Conservation (phyloP, 1,284 basidiomycete genomes). For the Ceratobasidium sp. region DNA sequence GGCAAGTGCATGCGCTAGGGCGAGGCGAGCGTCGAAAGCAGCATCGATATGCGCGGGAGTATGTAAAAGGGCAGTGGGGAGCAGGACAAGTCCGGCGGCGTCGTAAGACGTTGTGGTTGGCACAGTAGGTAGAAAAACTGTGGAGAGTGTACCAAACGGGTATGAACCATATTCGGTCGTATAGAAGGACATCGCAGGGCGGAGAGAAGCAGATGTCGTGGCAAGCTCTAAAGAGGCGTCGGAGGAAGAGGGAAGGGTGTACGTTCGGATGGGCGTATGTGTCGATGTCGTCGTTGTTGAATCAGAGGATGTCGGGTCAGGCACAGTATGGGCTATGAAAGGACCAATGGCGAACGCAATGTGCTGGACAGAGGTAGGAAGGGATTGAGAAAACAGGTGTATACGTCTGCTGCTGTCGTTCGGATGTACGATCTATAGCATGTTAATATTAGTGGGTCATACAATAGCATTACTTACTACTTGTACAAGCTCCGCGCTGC, state of each 20-base stretch:
- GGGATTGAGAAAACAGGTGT: constrained; percentile 91
- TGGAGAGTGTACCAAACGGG: constrained; percentile 82
- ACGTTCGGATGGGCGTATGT: constrained; percentile 80
- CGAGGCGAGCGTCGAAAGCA: constrained; percentile 89
- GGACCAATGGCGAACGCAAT: constrained; percentile 96
- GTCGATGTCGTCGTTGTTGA: constrained; percentile 64
- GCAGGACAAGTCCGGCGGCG: constrained; percentile 30
- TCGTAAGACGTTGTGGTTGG: constrained; percentile 37
- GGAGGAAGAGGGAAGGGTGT: constrained; percentile 84
- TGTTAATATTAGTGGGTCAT: constrained; percentile 47
- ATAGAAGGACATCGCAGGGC: constrained; percentile 92
- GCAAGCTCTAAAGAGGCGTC: constrained; percentile 75
- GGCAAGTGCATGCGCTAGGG: constrained; percentile 87
- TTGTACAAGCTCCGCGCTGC: constrained; percentile 93
- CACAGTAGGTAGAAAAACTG: constrained; percentile 34
- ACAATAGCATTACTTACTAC: constrained; percentile 66
- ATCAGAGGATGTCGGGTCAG: constrained; percentile 59
- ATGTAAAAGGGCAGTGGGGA: constrained; percentile 27
- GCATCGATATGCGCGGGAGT: constrained; percentile 75
- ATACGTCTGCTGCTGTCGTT: constrained; percentile 94
- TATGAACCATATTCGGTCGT: constrained; percentile 95
- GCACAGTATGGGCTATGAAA: constrained; percentile 83
- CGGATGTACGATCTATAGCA: constrained; percentile 85
- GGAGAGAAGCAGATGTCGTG: constrained; percentile 79
- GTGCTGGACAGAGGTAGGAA: constrained; percentile 93